A percentile compares a stretch with the other conserved stretches of the same genome.
Conservation (phyloP, 2,329 filamentous ascomycete species). For the Akanthomyces muscarius region DNA sequence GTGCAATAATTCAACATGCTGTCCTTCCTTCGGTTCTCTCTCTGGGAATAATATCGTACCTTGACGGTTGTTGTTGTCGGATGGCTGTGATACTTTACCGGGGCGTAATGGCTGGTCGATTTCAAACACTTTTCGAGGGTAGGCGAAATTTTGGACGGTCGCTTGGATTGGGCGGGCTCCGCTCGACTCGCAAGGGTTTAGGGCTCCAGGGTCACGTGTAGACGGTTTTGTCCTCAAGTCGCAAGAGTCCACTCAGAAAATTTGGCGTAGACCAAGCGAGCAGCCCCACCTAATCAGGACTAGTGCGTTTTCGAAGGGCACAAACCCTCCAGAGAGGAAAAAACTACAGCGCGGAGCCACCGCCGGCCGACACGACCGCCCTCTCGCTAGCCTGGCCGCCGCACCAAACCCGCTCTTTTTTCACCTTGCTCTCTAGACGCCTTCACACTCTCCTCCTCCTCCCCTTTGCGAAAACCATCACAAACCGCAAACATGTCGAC, state of each 20-base stretch:
- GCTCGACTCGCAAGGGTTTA: conserved; percentile 12
- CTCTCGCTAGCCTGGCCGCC: neutral
- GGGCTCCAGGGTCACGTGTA: conserved; percentile 11
- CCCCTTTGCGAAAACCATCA: conserved; percentile 13
- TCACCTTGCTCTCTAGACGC: neutral
- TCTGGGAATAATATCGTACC: conserved; percentile 1
- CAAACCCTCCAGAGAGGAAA: conserved; percentile 15
- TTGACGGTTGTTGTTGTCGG: conserved; percentile 18
- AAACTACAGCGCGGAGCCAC: neutral
- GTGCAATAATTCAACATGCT: conserved; percentile 4
- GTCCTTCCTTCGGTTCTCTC: neutral
- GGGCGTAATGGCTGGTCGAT: conserved; percentile 13
- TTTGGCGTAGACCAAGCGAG: neutral
- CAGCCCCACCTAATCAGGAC: neutral
- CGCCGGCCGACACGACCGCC: neutral
- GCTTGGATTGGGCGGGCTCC: conserved; percentile 1
- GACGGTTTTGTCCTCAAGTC: neutral
- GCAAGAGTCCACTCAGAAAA: neutral
- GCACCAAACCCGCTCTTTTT: conserved; percentile 19
- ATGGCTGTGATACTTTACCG: conserved; percentile 17
- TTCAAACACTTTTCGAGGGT: conserved; percentile 5
- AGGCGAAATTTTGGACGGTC: conserved; percentile 13
- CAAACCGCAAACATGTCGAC: conserved; percentile 54
- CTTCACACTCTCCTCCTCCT: conserved; percentile 9
- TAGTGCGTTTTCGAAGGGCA: conserved; percentile 12